A percentile compares a stretch with the other conserved stretches of the same genome.
These are phyloP conservation scores for Tylopilus felleus DNA, from an alignment of 768 basidiomycete genomes.

Conservation along the genomic window DNA sequence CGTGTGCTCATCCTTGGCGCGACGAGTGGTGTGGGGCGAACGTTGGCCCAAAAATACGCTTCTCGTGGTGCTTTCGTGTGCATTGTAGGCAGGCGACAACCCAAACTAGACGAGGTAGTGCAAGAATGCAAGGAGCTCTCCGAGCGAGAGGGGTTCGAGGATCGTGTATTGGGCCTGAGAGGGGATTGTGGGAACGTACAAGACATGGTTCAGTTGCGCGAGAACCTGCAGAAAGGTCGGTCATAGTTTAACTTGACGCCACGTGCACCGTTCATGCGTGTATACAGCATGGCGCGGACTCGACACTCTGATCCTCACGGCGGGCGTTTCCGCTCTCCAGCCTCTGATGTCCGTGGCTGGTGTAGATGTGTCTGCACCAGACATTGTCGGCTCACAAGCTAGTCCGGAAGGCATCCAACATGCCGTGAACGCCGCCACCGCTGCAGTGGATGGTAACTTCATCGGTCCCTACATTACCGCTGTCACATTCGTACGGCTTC, in stretches of 20 bases:
- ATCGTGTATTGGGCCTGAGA: conserved; percentile 44
- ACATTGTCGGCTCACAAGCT: conserved; percentile 37
- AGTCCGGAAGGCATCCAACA: conserved; percentile 55
- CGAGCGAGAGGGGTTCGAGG: conserved; percentile 15
- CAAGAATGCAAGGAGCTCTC: conserved; percentile 49
- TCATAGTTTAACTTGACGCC: neutral
- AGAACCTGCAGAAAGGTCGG: conserved; percentile 50
- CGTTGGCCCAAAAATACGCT: conserved; percentile 69
- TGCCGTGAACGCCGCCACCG: conserved; percentile 52
- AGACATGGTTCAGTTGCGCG: conserved; percentile 63
- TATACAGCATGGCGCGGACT: conserved; percentile 71
- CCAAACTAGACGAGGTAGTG: conserved; percentile 54
- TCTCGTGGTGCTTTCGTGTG: conserved; percentile 72
- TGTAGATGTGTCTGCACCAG: conserved; percentile 33
- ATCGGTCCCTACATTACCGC: conserved; percentile 68
- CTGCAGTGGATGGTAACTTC: conserved; percentile 63
- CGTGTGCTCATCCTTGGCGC: conserved; percentile 82
- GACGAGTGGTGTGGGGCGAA: conserved; percentile 76
- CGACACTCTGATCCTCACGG: conserved; percentile 78
- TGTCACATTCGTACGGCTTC: conserved; percentile 59
- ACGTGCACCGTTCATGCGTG: neutral
- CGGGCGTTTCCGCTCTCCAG: conserved; percentile 80
- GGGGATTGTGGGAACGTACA: conserved; percentile 66
- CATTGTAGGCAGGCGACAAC: conserved; percentile 63
- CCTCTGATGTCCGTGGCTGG: conserved; percentile 74